These are phyloP conservation scores for Pyracantha coccinea DNA, from an alignment of 331 rosid genomes.

Conservation along the genomic window DNA sequence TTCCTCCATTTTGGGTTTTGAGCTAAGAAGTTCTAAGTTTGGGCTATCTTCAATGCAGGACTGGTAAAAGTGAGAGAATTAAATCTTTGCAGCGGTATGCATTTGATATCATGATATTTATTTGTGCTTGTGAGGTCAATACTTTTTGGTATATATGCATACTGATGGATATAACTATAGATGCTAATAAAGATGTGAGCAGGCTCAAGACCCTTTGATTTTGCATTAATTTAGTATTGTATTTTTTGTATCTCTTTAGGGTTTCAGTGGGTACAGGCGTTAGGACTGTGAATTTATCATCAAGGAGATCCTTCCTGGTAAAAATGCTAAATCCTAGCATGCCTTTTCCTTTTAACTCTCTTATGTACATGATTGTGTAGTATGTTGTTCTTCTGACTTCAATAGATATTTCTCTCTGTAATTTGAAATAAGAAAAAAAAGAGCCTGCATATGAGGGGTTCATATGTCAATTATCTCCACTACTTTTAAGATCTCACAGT, in stretches of 20 bases:
- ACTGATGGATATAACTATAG: not conserved
- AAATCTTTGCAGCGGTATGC: conserved; percentile 17
- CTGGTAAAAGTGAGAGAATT: conserved; percentile 1
- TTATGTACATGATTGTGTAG: not conserved
- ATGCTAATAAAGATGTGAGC: not conserved
- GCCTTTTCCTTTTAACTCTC: not conserved
- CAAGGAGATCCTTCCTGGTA: conserved; percentile 58
- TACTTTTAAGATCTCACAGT: not conserved
- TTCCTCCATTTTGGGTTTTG: conserved; percentile 1
- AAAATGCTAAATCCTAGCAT: not conserved
- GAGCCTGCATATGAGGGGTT: not conserved
- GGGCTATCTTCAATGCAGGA: conserved; percentile 8
- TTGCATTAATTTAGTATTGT: not conserved
- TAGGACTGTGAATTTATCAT: conserved; percentile 21
- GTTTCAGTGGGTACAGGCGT: conserved; percentile 34
- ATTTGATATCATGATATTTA: not conserved
- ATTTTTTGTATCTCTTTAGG: conserved; percentile 32
- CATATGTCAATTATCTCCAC: too few relatives aligned
- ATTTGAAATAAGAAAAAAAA: not conserved
- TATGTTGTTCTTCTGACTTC: conserved; percentile 5
- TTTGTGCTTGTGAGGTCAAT: not conserved
- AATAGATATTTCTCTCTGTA: not conserved
- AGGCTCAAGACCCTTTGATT: not conserved
- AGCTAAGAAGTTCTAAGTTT: not conserved
- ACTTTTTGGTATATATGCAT: not conserved